Conservation (phyloP, 805 yeast genomes). For the Scheffersomyces coipomensis region DNA sequence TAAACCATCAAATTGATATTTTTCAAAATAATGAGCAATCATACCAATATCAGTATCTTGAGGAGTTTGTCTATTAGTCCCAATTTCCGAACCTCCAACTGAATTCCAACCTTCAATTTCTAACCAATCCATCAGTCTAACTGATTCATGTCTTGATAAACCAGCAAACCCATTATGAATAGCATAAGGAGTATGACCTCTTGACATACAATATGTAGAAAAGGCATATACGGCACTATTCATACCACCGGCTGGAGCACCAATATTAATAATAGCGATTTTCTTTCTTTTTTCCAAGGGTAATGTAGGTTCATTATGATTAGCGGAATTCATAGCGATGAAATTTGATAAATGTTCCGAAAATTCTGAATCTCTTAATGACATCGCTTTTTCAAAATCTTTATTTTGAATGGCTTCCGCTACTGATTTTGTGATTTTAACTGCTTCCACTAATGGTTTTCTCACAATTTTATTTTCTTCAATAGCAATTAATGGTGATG, state of each 20-base stretch:
- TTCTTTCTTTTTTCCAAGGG: conserved; percentile 64
- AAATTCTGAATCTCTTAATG: conserved; percentile 84
- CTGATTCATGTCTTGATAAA: conserved; percentile 83
- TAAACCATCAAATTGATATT: conserved; percentile 82
- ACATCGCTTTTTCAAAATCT: conserved; percentile 85
- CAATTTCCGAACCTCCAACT: conserved; percentile 93
- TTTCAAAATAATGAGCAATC: conserved; percentile 90
- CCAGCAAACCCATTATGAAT: conserved; percentile 94
- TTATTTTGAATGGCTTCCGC: conserved; percentile 80
- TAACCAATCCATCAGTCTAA: conserved; percentile 72
- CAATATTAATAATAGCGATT: conserved; percentile 86
- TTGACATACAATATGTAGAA: conserved; percentile 80
- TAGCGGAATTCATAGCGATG: conserved; percentile 64
- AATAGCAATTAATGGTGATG: conserved; percentile 93
- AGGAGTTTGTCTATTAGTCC: conserved; percentile 90
- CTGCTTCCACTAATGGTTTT: conserved; percentile 87
- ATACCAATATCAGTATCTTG: conserved; percentile 77
- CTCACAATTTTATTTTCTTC: conserved; percentile 84
- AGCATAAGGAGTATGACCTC: conserved; percentile 89
- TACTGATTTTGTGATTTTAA: conserved; percentile 79
- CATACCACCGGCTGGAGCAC: conserved; percentile 98
- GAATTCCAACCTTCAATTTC: conserved; percentile 88
- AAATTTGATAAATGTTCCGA: conserved; percentile 76
- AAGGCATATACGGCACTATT: conserved; percentile 92
- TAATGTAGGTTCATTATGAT: conserved; percentile 58